phyloP scores from a whole-genome alignment of 805 yeast species.

The Zygosaccharomyces siamensis region DNA sequence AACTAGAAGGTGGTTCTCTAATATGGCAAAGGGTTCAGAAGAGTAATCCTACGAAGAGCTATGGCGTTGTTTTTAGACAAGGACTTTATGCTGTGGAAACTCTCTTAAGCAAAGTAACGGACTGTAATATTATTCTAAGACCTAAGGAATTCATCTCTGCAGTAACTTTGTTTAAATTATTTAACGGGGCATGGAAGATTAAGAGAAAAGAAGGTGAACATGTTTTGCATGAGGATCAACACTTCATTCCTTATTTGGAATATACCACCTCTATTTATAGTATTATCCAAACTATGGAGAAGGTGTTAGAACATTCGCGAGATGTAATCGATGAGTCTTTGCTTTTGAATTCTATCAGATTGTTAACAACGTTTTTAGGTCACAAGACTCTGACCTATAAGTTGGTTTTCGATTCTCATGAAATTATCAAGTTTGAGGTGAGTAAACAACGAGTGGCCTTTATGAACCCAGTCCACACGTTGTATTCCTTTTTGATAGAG shows the following conservation, averaged over 20 bases:
- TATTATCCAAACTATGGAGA: slow-evolving; percentile 39
- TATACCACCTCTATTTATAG: slow-evolving; percentile 43
- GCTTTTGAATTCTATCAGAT: slow-evolving; percentile 34
- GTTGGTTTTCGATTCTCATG: slow-evolving; percentile 22
- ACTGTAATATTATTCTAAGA: slow-evolving; percentile 32
- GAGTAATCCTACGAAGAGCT: slow-evolving; percentile 35
- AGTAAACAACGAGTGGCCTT: slow-evolving; percentile 51
- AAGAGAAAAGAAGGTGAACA: slow-evolving; percentile 63
- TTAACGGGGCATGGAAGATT: slow-evolving; percentile 55
- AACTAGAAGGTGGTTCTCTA: slow-evolving; percentile 34
- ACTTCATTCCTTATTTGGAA: slow-evolving; percentile 47
- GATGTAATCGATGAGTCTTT: slow-evolving; percentile 14
- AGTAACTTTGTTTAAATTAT: slow-evolving; percentile 45
- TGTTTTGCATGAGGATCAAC: slow-evolving; percentile 53
- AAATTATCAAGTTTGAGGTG: slow-evolving; percentile 38
- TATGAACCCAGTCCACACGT: slow-evolving; percentile 54
- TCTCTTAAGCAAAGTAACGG: slow-evolving; percentile 33
- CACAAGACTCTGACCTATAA: slow-evolving; percentile 26
- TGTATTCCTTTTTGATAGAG: slow-evolving; percentile 42
- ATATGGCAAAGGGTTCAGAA: slow-evolving; percentile 35
- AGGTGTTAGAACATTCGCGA: slow-evolving; percentile 19
- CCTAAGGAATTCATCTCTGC: slow-evolving; percentile 40
- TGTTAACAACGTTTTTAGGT: slow-evolving; percentile 34
- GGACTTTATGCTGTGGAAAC: slow-evolving; percentile 36
- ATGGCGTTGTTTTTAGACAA: slow-evolving; percentile 33